Base-by-base conservation (phyloP, 2,329 filamentous ascomycete genomes). In the Fusarium sp. region DNA sequence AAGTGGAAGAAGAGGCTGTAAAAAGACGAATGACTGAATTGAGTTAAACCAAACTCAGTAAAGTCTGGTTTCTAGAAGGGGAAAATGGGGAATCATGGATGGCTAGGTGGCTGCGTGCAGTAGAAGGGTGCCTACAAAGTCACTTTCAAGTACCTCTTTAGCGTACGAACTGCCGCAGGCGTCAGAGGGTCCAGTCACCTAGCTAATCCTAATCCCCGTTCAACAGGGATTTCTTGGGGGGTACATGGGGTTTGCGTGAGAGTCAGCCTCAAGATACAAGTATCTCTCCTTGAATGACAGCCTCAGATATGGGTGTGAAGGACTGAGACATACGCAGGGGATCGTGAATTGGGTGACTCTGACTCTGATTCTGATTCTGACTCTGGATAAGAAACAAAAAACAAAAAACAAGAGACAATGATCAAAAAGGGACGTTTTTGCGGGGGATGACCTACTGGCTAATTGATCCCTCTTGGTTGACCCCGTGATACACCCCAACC, bases 301-400 rank as follows among this genome's bases (percentile, higher is more conserved):
- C 60, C 65, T 69, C 42, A 56, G 40, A 33, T 53, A 34, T 42
- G 45, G 62, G 62, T 61, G 61, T 65, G 67, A 54, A 38, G 37
- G 36, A 66, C 66, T 70, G 55, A 62, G 62, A 70, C 66, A 69
- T 63, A 69, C 67, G 52, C 62, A 69, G 49, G 66, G 66, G 65
- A 55, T 57, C 28, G 31, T 51, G 33, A 38, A 37, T 50, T 50
- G 33, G 33, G n/a, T 28, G 46, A 23, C 33, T 37, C 33, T 37
- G 46, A 50, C 9, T n/a, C n/a, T 23, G 23, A 23, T 5, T 37
- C 20, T 28, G 16, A 49, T 6, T 50, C 33, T 28, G 46, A 28
- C 41, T 44, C 41, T 28, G 33, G 16, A 28, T 50, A 37, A 23
- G 8, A 33, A 23, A 18, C 15, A 47, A 12, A 20, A 18, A 46